A percentile compares a stretch with the other conserved stretches of the same genome.
Evolutionary conservation across 768 basidiomycete genomes (phyloP).

Genomic region (Clavaria fumosa): DNA sequence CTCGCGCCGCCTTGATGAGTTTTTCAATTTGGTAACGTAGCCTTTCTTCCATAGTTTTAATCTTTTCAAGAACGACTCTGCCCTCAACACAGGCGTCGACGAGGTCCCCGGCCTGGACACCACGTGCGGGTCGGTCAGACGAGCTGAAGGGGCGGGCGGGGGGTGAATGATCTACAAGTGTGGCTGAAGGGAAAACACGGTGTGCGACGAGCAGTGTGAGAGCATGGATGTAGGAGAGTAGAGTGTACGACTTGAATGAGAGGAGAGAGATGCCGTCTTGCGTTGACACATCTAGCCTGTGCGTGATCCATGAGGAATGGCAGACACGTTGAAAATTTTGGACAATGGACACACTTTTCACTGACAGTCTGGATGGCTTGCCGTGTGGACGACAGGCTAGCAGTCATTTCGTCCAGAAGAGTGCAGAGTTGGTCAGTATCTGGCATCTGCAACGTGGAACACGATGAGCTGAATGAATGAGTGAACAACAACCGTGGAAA

Average conservation of each 20-base stretch:
- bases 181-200: conserved; percentile 51
- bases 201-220: conserved; percentile 61
- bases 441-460: conserved; percentile 9
- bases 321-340: too few species aligned
- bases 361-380: conserved; percentile 37
- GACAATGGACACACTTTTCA: conserved; percentile 37
- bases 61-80: conserved; percentile 78
- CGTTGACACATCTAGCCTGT: conserved; percentile 25
- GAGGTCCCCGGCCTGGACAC: conserved; percentile 50
- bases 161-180: conserved; percentile 34
- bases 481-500: conserved; percentile 11
- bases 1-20: conserved; percentile 62
- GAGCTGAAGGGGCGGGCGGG: conserved; percentile 38
- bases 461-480: neutral
- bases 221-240: conserved; percentile 78
- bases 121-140: conserved; percentile 36
- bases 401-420: conserved; percentile 40
- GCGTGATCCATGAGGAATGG: conserved; percentile 14
- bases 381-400: conserved; percentile 45
- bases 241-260: conserved; percentile 70
- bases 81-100: conserved; percentile 69
- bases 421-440: conserved; percentile 14
- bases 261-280: conserved; percentile 83
- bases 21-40: conserved; percentile 97
- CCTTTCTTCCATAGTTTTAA: conserved; percentile 66